Evolutionary conservation across 495 filamentous ascomycete species (phyloP).

Genomic region (Aspergillus coremiiformis): DNA sequence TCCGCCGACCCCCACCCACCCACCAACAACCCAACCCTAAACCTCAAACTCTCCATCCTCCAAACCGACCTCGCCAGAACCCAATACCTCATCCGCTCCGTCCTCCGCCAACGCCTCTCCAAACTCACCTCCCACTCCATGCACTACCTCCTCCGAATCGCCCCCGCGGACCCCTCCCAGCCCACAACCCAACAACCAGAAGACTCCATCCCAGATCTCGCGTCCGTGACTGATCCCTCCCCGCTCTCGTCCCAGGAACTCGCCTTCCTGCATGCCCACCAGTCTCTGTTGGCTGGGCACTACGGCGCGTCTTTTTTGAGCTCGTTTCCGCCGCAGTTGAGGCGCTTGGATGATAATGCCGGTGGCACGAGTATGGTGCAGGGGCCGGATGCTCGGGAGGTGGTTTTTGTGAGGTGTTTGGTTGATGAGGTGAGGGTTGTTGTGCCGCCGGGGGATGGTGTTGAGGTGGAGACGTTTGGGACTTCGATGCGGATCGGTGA

Average conservation of each 20-base stretch:
- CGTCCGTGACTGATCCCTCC: constrained; percentile 29
- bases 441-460: constrained; percentile 50
- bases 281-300: constrained; percentile 71
- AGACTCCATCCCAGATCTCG: constrained; percentile 30
- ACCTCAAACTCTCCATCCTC: constrained; percentile 86
- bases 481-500: constrained; percentile 66
- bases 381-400: constrained; percentile 67
- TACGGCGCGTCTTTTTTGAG: constrained; percentile 74
- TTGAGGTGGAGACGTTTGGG: constrained; percentile 47
- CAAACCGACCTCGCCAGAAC: constrained; percentile 94
- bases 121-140: constrained; percentile 52
- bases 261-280: constrained; percentile 72
- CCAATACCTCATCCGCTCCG: constrained; percentile 82
- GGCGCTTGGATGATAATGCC: constrained; percentile 80
- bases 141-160: constrained; percentile 35
- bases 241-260: constrained; percentile 66
- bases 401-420: constrained; percentile 77
- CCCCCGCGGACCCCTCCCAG: constrained; percentile 51
- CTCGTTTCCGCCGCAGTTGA: constrained; percentile 66
- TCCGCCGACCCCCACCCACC: constrained; percentile 29
- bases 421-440: constrained; percentile 47
- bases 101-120: constrained; percentile 73
- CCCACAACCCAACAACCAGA: constrained; percentile 29
- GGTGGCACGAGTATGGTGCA: constrained; percentile 91
- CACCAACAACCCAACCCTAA: constrained; percentile 75